phyloP scores from a whole-genome alignment of 1,284 basidiomycete genomes.

The Earliella scabrosa region DNA sequence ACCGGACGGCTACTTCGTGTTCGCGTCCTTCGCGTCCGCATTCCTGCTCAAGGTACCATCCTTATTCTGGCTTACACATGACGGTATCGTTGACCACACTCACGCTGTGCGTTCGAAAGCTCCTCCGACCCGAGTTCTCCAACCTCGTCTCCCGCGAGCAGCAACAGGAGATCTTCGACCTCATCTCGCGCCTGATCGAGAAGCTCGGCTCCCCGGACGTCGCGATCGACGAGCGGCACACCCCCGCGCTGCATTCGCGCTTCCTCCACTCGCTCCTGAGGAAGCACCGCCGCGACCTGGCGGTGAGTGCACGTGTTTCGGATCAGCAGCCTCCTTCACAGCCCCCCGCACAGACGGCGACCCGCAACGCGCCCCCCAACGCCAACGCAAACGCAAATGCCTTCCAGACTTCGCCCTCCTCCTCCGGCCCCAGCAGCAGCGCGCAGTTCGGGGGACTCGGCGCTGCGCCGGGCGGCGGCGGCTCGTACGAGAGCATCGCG shows the following conservation, averaged over 20 bases:
- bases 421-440: background rate
- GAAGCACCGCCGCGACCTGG: conserved; percentile 68
- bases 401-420: background rate
- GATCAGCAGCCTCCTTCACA: conserved; percentile 24
- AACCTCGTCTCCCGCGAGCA: conserved; percentile 62
- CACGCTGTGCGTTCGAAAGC: conserved; percentile 39
- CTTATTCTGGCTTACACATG: background rate
- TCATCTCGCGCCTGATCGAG: conserved; percentile 74
- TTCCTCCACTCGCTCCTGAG: conserved; percentile 74
- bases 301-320: conserved; percentile 48
- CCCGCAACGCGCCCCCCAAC: background rate
- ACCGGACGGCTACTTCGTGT: conserved; percentile 86
- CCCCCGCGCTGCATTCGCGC: conserved; percentile 78
- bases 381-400: background rate
- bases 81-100: too few relatives aligned
- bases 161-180: conserved; percentile 70
- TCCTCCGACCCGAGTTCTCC: conserved; percentile 75
- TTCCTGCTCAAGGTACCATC: conserved; percentile 73
- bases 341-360: conserved; percentile 14
- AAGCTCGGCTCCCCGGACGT: conserved; percentile 73
- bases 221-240: conserved; percentile 82
- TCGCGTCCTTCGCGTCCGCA: conserved; percentile 84
- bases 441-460: conserved; percentile 12
- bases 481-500: conserved; percentile 14
- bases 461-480: conserved; percentile 8